These are phyloP conservation scores for Coelastrella sp. DNA, from an alignment of 139 green algal genomes.

Conservation along the genomic window DNA sequence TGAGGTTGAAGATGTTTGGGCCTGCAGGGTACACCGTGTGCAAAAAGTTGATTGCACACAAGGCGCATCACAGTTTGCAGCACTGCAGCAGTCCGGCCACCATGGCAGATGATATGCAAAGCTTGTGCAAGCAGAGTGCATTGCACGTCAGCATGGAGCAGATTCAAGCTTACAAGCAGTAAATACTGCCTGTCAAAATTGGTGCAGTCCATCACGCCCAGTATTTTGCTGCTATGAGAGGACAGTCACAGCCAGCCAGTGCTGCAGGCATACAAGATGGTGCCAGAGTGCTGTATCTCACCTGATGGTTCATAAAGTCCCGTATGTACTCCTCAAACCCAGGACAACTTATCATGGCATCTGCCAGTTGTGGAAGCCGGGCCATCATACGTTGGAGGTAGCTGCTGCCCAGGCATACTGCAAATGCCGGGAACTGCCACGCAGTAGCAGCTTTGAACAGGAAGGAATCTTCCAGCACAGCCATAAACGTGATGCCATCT, in stretches of 20 bases:
- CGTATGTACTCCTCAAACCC: conserved; percentile 42
- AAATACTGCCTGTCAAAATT: no score
- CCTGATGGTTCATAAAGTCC: background rate
- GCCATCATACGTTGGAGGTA: conserved; percentile 67
- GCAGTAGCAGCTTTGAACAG: conserved; percentile 47
- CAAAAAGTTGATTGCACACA: background rate
- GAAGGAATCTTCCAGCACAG: conserved; percentile 43
- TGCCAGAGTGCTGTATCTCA: background rate
- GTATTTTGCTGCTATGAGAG: background rate
- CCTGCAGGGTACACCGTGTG: background rate
- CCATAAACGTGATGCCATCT: conserved; percentile 55
- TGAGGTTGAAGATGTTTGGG: background rate
- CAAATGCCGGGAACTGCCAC: conserved; percentile 62
- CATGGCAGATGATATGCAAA: background rate
- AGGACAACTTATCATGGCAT: conserved; percentile 40
- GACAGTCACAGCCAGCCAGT: no score
- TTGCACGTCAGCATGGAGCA: no score
- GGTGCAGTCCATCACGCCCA: background rate
- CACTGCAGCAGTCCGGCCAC: background rate
- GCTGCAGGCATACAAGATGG: background rate
- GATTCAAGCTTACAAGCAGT: no score
- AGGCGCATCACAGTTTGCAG: background rate
- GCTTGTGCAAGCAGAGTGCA: no score
- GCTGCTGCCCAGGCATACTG: conserved; percentile 58
- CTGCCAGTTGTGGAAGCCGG: conserved; percentile 50